A percentile compares a stretch with the other conserved stretches of the same genome.
These are phyloP conservation scores for Cordyceps tenuipes DNA, from an alignment of 2,329 filamentous ascomycete species.

Conservation along the genomic window DNA sequence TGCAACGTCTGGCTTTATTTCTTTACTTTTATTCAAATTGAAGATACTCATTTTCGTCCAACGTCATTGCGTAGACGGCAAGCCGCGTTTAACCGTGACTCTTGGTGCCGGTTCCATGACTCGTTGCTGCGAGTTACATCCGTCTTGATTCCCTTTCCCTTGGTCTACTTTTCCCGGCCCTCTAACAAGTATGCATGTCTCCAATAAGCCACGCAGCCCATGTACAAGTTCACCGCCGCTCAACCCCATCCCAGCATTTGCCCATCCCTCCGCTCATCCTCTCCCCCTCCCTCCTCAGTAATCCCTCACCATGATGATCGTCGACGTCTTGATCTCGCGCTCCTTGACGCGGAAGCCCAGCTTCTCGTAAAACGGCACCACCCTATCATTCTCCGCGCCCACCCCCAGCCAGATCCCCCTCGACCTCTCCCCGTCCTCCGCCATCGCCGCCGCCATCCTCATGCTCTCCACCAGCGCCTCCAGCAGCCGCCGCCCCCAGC, in stretches of 20 bases:
- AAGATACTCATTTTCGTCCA: background rate
- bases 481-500: constrained; percentile 37
- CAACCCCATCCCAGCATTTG: no score
- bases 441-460: constrained; percentile 13
- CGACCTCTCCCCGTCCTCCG: background rate
- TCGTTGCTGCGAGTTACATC: no score
- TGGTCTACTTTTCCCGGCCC: no score
- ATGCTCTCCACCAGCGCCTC: constrained; percentile 34
- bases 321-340: constrained; percentile 26
- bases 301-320: constrained; percentile 35
- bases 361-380: constrained; percentile 40
- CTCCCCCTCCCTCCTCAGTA: background rate
- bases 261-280: no score
- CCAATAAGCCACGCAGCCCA: no score
- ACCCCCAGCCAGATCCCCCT: constrained; percentile 37
- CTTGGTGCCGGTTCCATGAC: background rate
- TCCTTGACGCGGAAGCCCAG: constrained; percentile 34
- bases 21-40: background rate
- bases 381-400: constrained; percentile 37
- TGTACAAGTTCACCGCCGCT: no score
- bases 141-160: no score
- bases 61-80: background rate
- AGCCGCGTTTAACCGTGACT: background rate
- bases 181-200: background rate
- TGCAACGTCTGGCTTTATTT: background rate